Conservation (phyloP, 371 early-diverging fungal genomes). For the Cokeromyces recurvatus region DNA sequence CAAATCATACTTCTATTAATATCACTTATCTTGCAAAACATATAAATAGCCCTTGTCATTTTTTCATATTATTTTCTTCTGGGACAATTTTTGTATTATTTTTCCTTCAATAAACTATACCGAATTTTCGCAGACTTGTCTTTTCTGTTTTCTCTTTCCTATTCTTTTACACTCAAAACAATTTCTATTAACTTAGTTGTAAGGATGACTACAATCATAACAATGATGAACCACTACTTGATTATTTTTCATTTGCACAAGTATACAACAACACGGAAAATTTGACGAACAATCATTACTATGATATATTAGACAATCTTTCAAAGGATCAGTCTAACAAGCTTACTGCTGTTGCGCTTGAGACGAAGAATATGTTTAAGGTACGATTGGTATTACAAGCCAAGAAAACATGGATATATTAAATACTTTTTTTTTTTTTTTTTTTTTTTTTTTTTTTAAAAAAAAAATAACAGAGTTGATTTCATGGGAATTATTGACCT, state of each 20-base stretch:
- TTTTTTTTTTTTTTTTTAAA: neutral
- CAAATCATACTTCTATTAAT: no score
- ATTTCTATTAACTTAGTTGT: no score
- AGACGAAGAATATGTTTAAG: neutral
- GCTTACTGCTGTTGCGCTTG: slow-evolving; percentile 1
- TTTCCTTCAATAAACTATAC: no score
- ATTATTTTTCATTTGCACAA: neutral
- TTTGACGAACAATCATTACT: neutral
- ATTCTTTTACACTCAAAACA: no score
- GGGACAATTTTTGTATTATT: no score
- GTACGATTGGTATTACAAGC: neutral
- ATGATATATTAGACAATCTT: slow-evolving; percentile 1
- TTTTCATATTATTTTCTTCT: no score
- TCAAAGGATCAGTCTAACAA: neutral
- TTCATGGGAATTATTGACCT: neutral
- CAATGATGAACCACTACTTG: neutral
- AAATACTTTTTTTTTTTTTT: neutral
- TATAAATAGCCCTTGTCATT: no score
- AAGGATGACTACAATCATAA: no score
- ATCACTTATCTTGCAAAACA: no score
- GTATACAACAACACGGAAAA: neutral
- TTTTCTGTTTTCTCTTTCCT: no score
- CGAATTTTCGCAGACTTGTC: no score
- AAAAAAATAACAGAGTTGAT: neutral
- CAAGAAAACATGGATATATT: slow-evolving; percentile 2